Conservation (phyloP, 1,139 yeast species). For the Magnusiomyces magnusii region DNA sequence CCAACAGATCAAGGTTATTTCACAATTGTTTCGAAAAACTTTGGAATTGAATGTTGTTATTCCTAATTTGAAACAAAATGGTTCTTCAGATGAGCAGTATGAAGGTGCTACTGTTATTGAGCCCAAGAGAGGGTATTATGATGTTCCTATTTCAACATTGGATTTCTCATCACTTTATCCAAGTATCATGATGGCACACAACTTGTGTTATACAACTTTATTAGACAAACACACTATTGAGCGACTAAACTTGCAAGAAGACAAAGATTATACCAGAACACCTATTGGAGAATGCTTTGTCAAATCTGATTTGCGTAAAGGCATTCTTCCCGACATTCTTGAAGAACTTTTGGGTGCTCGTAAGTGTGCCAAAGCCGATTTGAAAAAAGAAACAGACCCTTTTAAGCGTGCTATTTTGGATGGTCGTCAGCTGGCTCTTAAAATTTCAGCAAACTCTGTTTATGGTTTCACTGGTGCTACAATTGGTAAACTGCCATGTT, state of each 20-base stretch:
- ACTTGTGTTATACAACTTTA: conserved; percentile 88
- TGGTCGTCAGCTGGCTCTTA: conserved; percentile 95
- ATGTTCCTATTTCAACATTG: conserved; percentile 93
- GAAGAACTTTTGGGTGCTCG: conserved; percentile 86
- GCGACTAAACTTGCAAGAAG: conserved; percentile 54
- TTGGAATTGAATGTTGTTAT: conserved; percentile 75
- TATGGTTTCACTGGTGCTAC: conserved; percentile 99
- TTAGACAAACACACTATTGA: conserved; percentile 63
- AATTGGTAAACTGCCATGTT: conserved; percentile 91
- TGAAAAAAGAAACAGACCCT: conserved; percentile 90
- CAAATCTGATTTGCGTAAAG: conserved; percentile 61
- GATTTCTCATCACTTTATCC: conserved; percentile 98
- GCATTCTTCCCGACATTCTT: conserved; percentile 85
- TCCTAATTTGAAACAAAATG: conserved; percentile 84
- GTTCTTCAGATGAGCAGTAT: conserved; percentile 76
- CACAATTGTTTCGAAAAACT: conserved; percentile 91
- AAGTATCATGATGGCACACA: conserved; percentile 99
- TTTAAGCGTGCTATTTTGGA: conserved; percentile 88
- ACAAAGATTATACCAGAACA: conserved; percentile 72
- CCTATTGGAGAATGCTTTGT: conserved; percentile 79
- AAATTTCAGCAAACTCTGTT: conserved; percentile 95
- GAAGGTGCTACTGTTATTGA: conserved; percentile 99
- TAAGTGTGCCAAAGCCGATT: conserved; percentile 83
- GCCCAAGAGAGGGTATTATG: conserved; percentile 91
- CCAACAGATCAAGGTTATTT: conserved; percentile 94